Evolutionary conservation across 1,284 basidiomycete genomes (phyloP), one percentile per base, ranked within the genome.

Genomic region (Fomitopsis schrenkii): DNA sequence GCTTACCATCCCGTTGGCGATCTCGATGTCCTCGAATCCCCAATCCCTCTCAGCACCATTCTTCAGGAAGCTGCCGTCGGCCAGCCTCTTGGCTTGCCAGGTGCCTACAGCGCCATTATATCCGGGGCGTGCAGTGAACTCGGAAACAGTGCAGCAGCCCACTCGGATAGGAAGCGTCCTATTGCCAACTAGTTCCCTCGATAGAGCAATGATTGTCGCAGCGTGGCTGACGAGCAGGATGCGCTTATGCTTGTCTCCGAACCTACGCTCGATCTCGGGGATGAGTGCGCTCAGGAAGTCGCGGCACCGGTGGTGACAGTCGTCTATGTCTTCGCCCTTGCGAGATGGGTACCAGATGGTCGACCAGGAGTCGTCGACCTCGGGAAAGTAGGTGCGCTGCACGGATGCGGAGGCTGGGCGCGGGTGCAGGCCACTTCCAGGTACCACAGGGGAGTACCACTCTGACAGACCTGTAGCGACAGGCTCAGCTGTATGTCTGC

Each of bases 161-260:
- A 87, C 82, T 59, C 86, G 76, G 40, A 92, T 67, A 5, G 81
- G 79, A 35, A 85, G 59, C 0, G 73, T 70, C 33, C 77, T 75
- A 55, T 87, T 79, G 1, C 81, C 84, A 5, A 85, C 64, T 42
- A 95, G 78, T 44, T 78, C 83, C 59, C 87, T 78, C 5, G 83
- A 82, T 48, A 95, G 80, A 3, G 87, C 85, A 64, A 93, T 92
- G 63, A 82, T 79, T 5, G 91, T 88, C 15, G 92, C 93, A 0
- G 93, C 93, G 71, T 95, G 93, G 62, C 84, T 87, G 64, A 93
- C 80, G 33, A 95, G 74, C 41, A 95, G 70, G 14, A 94, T 76
- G 7, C 81, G 76, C 62, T 71, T 76, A 65, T 83, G 77, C 71
- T 78, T 67, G 67, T 71, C 66, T 63, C 75, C 72, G 54, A 79